phyloP scores from a whole-genome alignment of 768 basidiomycete species.

The Pulveroboletus sp. region DNA sequence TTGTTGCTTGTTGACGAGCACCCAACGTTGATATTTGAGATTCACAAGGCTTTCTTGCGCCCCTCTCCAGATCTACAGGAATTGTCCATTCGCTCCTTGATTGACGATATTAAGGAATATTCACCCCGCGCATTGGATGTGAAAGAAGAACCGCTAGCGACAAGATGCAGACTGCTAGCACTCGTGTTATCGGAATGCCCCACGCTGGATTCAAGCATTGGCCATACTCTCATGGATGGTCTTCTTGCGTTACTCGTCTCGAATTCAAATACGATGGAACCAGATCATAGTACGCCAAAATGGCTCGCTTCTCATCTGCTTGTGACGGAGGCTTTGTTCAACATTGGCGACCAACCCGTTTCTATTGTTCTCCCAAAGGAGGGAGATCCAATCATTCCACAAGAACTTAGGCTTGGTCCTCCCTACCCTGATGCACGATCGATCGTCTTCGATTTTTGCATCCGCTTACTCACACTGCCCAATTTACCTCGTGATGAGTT shows the following conservation, averaged over 20 bases:
- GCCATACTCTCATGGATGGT: conserved; percentile 61
- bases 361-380: conserved; percentile 64
- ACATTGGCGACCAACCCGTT: conserved; percentile 67
- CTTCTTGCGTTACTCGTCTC: conserved; percentile 65
- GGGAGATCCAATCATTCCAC: conserved; percentile 52
- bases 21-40: conserved; percentile 83
- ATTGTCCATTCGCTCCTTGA: conserved; percentile 63
- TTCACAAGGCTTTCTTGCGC: conserved; percentile 76
- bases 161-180: conserved; percentile 81
- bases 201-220: conserved; percentile 49
- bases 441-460: conserved; percentile 70
- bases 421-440: conserved; percentile 54
- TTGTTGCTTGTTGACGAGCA: conserved; percentile 82
- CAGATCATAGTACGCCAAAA: conserved; percentile 58
- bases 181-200: conserved; percentile 75
- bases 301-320: conserved; percentile 88
- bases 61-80: conserved; percentile 53
- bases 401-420: conserved; percentile 56
- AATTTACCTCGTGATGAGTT: conserved; percentile 76
- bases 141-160: conserved; percentile 72
- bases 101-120: conserved; percentile 72
- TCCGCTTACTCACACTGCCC: conserved; percentile 62
- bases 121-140: conserved; percentile 61
- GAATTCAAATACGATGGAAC: conserved; percentile 44
- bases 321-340: conserved; percentile 79